Evolutionary conservation across 495 filamentous ascomycete species (phyloP).

Genomic region (Penicillium verhagenii): DNA sequence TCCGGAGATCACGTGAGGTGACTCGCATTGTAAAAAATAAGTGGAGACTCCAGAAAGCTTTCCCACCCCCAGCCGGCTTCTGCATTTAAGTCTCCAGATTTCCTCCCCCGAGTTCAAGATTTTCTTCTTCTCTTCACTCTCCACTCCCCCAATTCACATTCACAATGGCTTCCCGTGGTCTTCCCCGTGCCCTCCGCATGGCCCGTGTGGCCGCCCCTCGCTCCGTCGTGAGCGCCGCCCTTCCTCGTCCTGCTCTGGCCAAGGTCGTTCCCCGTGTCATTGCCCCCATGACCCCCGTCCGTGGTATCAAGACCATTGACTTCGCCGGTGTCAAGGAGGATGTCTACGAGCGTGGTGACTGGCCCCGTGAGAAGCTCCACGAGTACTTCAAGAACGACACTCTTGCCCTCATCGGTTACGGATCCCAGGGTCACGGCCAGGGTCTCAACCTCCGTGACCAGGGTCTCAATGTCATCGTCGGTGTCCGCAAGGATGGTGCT

Average conservation of each 20-base stretch:
- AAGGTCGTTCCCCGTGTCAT: conserved; percentile 44
- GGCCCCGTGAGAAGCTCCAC: conserved; percentile 97
- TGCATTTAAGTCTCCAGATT: conserved; percentile 22
- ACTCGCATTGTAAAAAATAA: conserved; percentile 9
- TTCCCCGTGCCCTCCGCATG: conserved; percentile 80
- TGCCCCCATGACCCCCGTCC: conserved; percentile 53
- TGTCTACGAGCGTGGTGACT: conserved; percentile 97
- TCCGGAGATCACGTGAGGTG: conserved; percentile 36
- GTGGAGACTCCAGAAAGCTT: conserved; percentile 7
- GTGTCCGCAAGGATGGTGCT: conserved; percentile 95
- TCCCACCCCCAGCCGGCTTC: not conserved
- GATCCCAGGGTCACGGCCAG: conserved; percentile 97
- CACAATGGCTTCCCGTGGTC: conserved; percentile 83
- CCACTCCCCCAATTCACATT: conserved; percentile 25
- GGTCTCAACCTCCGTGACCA: conserved; percentile 99
- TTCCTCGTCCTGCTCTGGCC: conserved; percentile 44
- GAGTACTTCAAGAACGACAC: conserved; percentile 99
- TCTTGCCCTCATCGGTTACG: conserved; percentile 98
- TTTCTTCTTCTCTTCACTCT: conserved; percentile 24
- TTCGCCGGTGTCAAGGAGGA: conserved; percentile 91
- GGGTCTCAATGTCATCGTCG: conserved; percentile 96
- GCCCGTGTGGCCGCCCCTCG: conserved; percentile 66
- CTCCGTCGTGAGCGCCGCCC: conserved; percentile 43
- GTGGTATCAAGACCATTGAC: conserved; percentile 60
- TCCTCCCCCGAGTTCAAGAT: conserved; percentile 20